Percentiles rank a stretch among this genome's conserved stretches.
These are phyloP conservation scores for Aureobasidium sp. DNA, from an alignment of 2,329 filamentous ascomycete species.

Conservation along the genomic window DNA sequence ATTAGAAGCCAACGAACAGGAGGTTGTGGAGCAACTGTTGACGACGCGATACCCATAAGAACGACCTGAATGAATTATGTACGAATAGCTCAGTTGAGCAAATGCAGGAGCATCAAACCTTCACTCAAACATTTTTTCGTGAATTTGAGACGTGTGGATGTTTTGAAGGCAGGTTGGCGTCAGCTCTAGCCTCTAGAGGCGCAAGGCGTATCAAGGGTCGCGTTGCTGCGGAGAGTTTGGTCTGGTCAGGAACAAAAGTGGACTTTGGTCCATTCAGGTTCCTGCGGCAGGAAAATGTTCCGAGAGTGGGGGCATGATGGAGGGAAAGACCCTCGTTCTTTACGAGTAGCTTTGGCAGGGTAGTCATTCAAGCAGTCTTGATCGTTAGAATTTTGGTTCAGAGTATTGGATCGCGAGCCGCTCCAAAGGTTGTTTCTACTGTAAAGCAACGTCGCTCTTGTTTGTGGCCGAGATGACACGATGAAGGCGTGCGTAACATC, in stretches of 20 bases:
- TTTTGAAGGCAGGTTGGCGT: not conserved
- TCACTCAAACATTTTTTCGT: not conserved
- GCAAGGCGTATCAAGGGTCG: not conserved
- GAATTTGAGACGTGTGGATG: not conserved
- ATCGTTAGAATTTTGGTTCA: not conserved
- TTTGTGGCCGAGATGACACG: not conserved
- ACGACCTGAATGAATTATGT: constrained; percentile 7
- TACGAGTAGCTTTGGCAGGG: not conserved
- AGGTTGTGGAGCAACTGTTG: not conserved
- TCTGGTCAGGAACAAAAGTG: not conserved
- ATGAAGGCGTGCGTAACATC: not conserved
- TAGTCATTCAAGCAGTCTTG: not conserved
- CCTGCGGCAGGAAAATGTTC: not conserved
- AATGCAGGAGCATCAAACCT: constrained; percentile 1
- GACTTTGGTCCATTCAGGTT: not conserved
- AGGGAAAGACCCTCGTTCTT: not conserved
- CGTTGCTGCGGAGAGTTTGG: constrained; percentile 1
- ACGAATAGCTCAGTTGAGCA: constrained; percentile 7
- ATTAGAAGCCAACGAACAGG: not conserved
- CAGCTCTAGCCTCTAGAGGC: not conserved
- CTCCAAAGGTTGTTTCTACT: not conserved
- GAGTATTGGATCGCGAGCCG: not conserved
- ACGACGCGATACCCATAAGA: constrained; percentile 1
- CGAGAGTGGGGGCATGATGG: not conserved
- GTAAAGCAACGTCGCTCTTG: not conserved